Percentiles rank a stretch among this genome's conserved stretches.
phyloP scores from a whole-genome alignment of 352 stramenopile genomes.

The Phytophthora ohioensis region DNA sequence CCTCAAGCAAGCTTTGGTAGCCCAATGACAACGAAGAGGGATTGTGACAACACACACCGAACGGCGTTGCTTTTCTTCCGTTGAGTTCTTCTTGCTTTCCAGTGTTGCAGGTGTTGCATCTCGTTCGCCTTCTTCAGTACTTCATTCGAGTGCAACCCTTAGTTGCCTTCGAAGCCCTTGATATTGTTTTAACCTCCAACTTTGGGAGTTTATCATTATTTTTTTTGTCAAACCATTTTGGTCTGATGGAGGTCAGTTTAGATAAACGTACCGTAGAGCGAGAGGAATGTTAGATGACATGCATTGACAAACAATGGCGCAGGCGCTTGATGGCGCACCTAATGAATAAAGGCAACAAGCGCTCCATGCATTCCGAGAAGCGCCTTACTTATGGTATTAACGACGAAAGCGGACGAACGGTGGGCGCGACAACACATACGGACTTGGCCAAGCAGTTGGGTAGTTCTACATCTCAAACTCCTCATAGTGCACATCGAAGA shows the following conservation, averaged over 20 bases:
- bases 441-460: constrained; percentile 28
- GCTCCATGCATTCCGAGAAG: constrained; percentile 21
- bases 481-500: constrained; percentile 91
- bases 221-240: background rate
- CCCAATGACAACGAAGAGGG: constrained; percentile 59
- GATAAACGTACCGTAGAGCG: no score
- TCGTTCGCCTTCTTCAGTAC: background rate
- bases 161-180: no score
- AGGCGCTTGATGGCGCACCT: background rate
- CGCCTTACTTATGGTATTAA: constrained; percentile 42
- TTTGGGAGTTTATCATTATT: no score
- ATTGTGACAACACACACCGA: constrained; percentile 48
- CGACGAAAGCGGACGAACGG: constrained; percentile 28
- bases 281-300: background rate
- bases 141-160: background rate
- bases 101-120: background rate
- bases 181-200: no score
- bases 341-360: constrained; percentile 14
- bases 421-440: constrained; percentile 39
- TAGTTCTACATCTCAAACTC: constrained; percentile 89
- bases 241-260: no score
- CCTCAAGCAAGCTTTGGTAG: constrained; percentile 45
- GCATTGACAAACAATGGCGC: background rate
- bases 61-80: constrained; percentile 20
- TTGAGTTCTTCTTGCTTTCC: constrained; percentile 18